Evolutionary conservation across 306 rosid genomes (phyloP).

Genomic region (Castanea sativa): DNA sequence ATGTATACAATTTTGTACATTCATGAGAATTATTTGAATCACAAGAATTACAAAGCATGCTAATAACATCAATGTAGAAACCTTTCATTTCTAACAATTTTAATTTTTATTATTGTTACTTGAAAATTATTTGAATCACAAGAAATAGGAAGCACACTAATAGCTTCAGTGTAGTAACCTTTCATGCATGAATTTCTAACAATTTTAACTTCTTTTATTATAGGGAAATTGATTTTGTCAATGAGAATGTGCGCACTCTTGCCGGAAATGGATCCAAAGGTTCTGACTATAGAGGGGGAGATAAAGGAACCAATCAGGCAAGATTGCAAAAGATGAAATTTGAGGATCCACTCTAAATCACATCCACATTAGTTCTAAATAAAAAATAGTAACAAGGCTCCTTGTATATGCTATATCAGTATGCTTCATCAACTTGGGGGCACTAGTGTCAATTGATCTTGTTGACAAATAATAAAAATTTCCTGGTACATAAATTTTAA

Average conservation of each 20-base stretch:
- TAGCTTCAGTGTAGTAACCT: neutral
- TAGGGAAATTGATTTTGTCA: conserved; percentile 89
- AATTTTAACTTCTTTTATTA: conserved; percentile 2
- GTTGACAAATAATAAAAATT: neutral
- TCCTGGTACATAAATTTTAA: neutral
- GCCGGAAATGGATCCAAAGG: conserved; percentile 99
- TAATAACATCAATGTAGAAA: too few species aligned
- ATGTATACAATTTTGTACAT: too few species aligned
- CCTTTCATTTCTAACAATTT: too few species aligned
- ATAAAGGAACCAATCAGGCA: conserved; percentile 78
- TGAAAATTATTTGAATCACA: too few species aligned
- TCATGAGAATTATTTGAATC: too few species aligned
- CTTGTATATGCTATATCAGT: neutral
- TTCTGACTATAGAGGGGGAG: conserved; percentile 82
- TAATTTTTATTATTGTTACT: too few species aligned
- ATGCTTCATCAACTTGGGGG: neutral
- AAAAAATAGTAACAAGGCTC: neutral
- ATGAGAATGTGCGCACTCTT: conserved; percentile 75
- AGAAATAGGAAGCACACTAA: neutral
- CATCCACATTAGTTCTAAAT: neutral
- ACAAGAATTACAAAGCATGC: too few species aligned
- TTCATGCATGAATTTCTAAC: neutral
- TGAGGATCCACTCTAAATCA: conserved; percentile 6
- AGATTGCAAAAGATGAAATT: conserved; percentile 27
- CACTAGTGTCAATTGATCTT: neutral